These are phyloP conservation scores for Rhizopogon sp. DNA, from an alignment of 768 basidiomycete species.

Conservation along the genomic window DNA sequence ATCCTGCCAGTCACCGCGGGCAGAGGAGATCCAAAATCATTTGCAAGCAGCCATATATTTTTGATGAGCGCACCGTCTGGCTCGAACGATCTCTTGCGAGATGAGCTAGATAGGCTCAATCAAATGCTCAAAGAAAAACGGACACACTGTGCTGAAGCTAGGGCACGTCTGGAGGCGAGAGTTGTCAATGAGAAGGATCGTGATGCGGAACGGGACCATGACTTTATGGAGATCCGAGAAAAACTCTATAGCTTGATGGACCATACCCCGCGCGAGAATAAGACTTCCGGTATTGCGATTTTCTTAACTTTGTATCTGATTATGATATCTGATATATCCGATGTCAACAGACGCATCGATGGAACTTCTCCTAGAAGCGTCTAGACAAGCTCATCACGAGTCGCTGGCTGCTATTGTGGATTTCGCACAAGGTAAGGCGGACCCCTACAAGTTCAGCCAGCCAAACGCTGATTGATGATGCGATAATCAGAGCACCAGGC, in stretches of 20 bases:
- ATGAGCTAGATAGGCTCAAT: not conserved
- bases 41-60: not conserved
- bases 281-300: not conserved
- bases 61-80: not conserved
- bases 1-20: not conserved
- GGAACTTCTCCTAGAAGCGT: constrained; percentile 3
- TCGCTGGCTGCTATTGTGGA: constrained; percentile 3
- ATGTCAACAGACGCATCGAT: not conserved
- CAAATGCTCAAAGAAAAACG: constrained; percentile 1
- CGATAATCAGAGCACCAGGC: constrained; percentile 6
- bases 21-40: not conserved
- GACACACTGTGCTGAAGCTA: not conserved
- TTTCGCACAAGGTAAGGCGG: constrained; percentile 1
- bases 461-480: constrained; percentile 2
- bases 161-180: not conserved
- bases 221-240: not conserved
- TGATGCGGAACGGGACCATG: not conserved
- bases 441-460: not conserved
- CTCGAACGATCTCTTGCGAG: not conserved
- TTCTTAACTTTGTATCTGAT: not conserved
- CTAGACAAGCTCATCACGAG: constrained; percentile 2
- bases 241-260: not conserved
- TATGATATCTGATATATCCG: not conserved
- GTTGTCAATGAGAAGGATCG: not conserved
- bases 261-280: not conserved